These are phyloP conservation scores for Kodamaea anthophila DNA, from an alignment of 1,139 yeast genomes.

Conservation along the genomic window DNA sequence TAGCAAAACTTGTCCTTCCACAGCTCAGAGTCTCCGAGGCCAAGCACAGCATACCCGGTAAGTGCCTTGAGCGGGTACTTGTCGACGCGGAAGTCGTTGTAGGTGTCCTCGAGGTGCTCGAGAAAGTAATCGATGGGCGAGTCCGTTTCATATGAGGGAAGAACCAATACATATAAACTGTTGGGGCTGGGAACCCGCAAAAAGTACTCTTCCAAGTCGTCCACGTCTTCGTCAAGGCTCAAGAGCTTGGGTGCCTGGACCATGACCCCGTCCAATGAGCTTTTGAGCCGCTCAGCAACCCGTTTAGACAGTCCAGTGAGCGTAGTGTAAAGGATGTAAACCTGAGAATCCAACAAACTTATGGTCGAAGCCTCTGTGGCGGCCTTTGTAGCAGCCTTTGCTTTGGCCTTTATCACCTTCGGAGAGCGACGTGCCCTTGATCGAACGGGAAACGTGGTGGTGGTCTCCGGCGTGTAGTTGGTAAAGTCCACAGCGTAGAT, in stretches of 20 bases:
- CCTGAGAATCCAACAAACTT: slow-evolving; percentile 36
- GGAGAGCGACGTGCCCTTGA: slow-evolving; percentile 28
- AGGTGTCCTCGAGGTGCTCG: slow-evolving; percentile 74
- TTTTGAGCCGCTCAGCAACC: slow-evolving; percentile 48
- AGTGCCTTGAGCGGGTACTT: slow-evolving; percentile 64
- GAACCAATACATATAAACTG: slow-evolving; percentile 63
- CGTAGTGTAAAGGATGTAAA: slow-evolving; percentile 74
- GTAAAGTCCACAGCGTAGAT: slow-evolving; percentile 43
- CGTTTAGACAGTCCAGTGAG: slow-evolving; percentile 77
- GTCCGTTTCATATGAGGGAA: slow-evolving; percentile 91
- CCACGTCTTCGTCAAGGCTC: slow-evolving; percentile 74
- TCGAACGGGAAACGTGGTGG: slow-evolving; percentile 19
- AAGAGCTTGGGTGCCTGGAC: slow-evolving; percentile 49
- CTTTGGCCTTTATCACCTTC: slow-evolving; percentile 34
- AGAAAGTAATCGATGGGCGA: slow-evolving; percentile 86
- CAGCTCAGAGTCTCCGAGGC: slow-evolving; percentile 81
- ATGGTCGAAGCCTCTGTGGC: slow-evolving; percentile 28
- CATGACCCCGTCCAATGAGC: too few species aligned
- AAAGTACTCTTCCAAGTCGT: slow-evolving; percentile 80
- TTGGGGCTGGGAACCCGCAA: slow-evolving; percentile 49
- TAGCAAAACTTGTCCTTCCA: slow-evolving; percentile 83
- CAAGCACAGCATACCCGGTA: slow-evolving; percentile 79
- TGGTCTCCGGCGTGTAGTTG: slow-evolving; percentile 24
- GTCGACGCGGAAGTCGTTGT: slow-evolving; percentile 80
- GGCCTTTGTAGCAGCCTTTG: slow-evolving; percentile 20